Percentiles rank a stretch among this genome's conserved stretches.
Conservation (phyloP, 495 filamentous ascomycete species). For the Talaromyces trachyspermus region DNA sequence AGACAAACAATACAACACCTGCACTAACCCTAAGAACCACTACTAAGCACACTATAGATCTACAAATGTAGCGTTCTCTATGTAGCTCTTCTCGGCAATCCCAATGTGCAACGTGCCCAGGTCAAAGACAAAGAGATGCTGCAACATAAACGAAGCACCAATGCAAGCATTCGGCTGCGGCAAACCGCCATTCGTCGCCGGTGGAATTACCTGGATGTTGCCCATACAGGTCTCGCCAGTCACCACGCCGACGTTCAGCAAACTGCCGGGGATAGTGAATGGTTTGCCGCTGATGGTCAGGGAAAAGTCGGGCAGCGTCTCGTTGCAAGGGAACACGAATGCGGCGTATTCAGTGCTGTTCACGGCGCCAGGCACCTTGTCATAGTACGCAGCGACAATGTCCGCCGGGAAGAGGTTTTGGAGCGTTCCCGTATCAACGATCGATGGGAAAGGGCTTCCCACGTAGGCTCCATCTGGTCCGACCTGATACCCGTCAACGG, state of each 20-base stretch:
- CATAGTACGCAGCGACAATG: slow-evolving; percentile 59
- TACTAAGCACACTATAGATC: no score
- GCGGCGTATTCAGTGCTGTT: slow-evolving; percentile 47
- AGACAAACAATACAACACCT: no score
- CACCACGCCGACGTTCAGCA: slow-evolving; percentile 43
- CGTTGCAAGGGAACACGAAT: slow-evolving; percentile 59
- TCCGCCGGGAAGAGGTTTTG: slow-evolving; percentile 53
- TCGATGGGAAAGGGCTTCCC: not conserved
- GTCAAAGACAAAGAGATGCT: slow-evolving; percentile 1
- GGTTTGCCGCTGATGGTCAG: slow-evolving; percentile 46
- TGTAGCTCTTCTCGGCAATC: slow-evolving; percentile 3
- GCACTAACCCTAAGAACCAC: no score
- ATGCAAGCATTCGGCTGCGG: slow-evolving; percentile 4
- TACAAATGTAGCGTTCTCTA: slow-evolving; percentile 5
- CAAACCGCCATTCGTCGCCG: not conserved
- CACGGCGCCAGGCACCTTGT: slow-evolving; percentile 42
- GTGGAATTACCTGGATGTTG: slow-evolving; percentile 42
- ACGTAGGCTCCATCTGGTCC: not conserved
- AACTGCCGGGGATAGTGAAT: slow-evolving; percentile 47
- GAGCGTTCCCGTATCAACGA: slow-evolving; percentile 58
- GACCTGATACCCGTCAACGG: slow-evolving; percentile 53
- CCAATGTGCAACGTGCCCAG: not conserved
- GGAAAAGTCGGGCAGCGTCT: slow-evolving; percentile 56
- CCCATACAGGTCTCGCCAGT: slow-evolving; percentile 52
- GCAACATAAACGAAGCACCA: slow-evolving; percentile 1